Evolutionary conservation across 768 basidiomycete species (phyloP).

Genomic region (Lentinula edodes): DNA sequence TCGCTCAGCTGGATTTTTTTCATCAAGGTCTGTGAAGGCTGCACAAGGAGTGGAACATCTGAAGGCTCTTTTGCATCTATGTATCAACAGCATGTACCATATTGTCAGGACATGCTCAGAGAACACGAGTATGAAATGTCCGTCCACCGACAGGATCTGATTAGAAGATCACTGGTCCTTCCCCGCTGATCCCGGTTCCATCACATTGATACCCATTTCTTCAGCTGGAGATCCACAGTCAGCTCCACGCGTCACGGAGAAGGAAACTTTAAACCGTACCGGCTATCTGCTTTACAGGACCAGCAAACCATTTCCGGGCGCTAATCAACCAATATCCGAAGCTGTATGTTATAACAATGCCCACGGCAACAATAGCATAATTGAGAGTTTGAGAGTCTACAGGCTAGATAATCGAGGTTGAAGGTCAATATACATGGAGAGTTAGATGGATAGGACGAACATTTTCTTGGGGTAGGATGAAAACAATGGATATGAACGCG

Average conservation of each 20-base stretch:
- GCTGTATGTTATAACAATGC: conserved; percentile 61
- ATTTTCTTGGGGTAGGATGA: conserved; percentile 67
- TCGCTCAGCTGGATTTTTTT: not conserved
- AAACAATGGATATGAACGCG: conserved; percentile 63
- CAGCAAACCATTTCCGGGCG: conserved; percentile 69
- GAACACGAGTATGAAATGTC: not conserved
- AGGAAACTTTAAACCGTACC: conserved; percentile 27
- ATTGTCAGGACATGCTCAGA: too few relatives aligned
- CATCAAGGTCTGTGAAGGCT: not conserved
- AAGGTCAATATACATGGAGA: not conserved
- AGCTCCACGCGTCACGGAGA: not conserved
- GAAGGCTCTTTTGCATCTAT: too few relatives aligned
- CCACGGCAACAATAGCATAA: conserved; percentile 72
- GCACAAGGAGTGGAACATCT: not conserved
- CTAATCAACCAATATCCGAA: conserved; percentile 67
- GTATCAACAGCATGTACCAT: too few relatives aligned
- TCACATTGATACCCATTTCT: conserved; percentile 43
- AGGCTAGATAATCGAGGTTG: conserved; percentile 30
- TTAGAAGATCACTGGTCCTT: conserved; percentile 2
- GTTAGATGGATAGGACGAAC: conserved; percentile 22
- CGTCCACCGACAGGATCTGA: not conserved
- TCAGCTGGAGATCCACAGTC: conserved; percentile 24
- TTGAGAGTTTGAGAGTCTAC: conserved; percentile 70
- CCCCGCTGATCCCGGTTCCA: conserved; percentile 27
- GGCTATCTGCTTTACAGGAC: conserved; percentile 61